Evolutionary conservation across 2,329 filamentous ascomycete species (phyloP).

Genomic region (Aspergillus novofumigatus): DNA sequence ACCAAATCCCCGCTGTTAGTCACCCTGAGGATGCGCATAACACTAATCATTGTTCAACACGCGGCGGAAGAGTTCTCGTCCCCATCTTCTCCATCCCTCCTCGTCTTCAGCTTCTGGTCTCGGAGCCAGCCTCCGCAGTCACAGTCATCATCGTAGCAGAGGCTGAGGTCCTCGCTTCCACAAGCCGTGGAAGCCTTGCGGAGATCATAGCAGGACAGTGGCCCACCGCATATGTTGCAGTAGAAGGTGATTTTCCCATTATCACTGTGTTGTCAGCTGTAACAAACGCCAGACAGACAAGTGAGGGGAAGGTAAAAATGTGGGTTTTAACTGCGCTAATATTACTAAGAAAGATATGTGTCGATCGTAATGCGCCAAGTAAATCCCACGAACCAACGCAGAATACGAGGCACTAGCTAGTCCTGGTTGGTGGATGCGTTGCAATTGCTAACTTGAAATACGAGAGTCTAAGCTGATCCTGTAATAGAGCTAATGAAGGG

Average conservation of each 20-base stretch:
- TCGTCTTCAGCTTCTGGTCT: neutral
- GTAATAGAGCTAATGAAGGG: too few species aligned
- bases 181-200: neutral
- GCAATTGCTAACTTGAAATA: too few species aligned
- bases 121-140: neutral
- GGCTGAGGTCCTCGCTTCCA: neutral
- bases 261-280: too few species aligned
- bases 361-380: too few species aligned
- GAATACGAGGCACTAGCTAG: too few species aligned
- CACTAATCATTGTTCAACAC: neutral
- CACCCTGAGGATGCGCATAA: neutral
- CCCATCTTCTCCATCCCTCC: neutral
- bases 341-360: too few species aligned
- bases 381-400: too few species aligned
- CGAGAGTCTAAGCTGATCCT: too few species aligned
- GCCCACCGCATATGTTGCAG: conserved; percentile 6
- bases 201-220: neutral
- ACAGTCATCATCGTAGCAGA: neutral
- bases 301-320: too few species aligned
- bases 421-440: too few species aligned
- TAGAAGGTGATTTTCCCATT: neutral
- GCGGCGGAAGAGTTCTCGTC: neutral
- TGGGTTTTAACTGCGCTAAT: too few species aligned
- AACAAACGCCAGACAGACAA: too few species aligned
- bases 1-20: neutral